Base-by-base conservation (phyloP, 768 basidiomycete genomes). In the Termitomyces sp. region DNA sequence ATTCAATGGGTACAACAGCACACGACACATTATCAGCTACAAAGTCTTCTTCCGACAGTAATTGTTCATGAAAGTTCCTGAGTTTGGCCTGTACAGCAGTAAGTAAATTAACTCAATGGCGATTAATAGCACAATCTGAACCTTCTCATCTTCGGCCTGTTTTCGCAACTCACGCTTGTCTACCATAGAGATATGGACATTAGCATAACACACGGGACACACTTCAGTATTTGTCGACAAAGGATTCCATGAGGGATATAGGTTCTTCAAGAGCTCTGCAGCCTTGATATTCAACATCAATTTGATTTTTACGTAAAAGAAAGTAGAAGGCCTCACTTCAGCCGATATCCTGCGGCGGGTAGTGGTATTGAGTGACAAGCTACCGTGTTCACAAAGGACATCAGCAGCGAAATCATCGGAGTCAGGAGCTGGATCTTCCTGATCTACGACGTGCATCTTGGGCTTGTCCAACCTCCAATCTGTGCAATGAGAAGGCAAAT, bases 61-160 rank as follows among this genome's bases (percentile, higher is more conserved):
- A 72, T 60, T 80, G 78, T 60, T 88, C 83, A 60, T 83, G 76
- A 78, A 90, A 81, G 64, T 82, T 78, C 61, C 79, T 84, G 52
- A 91, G 75, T 65, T 75, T 81, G 37, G 82, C 84, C 89, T 91
- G 60, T 39, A 54, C 61, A 52, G 49, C 34, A 42, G 59, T 66
- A 58, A 66, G 61, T 39, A 13, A 24, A 58, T 36, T 49, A 22
- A 18, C 18, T 36, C 34, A 13, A 15, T 16, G 20, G 48, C 42
- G 58, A 59, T 49, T 66, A 31, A 60, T 37, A 42, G 41, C 45
- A 37, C 18, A 52, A n/a, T 34, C 51, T 57, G 31, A 55, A 87
- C 91, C 84, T 90, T 92, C 73, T 93, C 91, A 20, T 88, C 84
- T 67, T 91, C 91, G 27, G 87, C 88, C 57, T 77, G 81, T 68